These are phyloP conservation scores for Globisporangium ultimum DNA, from an alignment of 352 stramenopile genomes.

Conservation along the genomic window DNA sequence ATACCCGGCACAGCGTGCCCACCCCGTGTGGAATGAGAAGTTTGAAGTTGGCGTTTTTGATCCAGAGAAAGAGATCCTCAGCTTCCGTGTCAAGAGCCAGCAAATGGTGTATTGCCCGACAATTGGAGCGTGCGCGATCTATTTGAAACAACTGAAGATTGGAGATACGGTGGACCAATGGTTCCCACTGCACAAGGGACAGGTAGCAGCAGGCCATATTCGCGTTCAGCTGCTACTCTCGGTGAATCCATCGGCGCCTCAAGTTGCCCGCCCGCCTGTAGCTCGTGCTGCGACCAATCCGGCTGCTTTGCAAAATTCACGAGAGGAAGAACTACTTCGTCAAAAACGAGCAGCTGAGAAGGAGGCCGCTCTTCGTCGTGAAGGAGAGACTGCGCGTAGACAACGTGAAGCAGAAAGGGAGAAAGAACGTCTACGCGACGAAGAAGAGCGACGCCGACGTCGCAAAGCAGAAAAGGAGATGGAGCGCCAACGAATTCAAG, in stretches of 20 bases:
- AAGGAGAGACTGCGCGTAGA: slow-evolving; percentile 2
- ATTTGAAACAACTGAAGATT: slow-evolving; percentile 45
- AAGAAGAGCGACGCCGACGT: slow-evolving; percentile 3
- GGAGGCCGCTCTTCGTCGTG: background rate
- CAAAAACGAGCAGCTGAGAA: slow-evolving; percentile 6
- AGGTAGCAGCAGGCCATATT: slow-evolving; percentile 34
- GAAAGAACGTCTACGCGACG: slow-evolving; percentile 5
- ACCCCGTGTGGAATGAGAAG: slow-evolving; percentile 77
- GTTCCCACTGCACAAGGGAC: slow-evolving; percentile 54
- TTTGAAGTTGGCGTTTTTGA: slow-evolving; percentile 56
- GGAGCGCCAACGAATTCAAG: slow-evolving; percentile 2
- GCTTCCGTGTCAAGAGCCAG: slow-evolving; percentile 73
- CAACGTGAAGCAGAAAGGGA: slow-evolving; percentile 10
- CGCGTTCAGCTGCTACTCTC: slow-evolving; percentile 53
- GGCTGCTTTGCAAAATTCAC: slow-evolving; percentile 20
- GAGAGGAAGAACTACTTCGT: slow-evolving; percentile 10
- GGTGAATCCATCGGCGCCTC: slow-evolving; percentile 7
- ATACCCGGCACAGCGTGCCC: slow-evolving; percentile 20
- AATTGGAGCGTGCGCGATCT: slow-evolving; percentile 55
- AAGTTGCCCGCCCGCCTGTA: slow-evolving; percentile 5
- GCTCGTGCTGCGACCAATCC: slow-evolving; percentile 8
- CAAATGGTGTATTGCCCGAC: slow-evolving; percentile 59
- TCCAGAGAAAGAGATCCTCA: slow-evolving; percentile 47
- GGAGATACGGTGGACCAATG: slow-evolving; percentile 46
- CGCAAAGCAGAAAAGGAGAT: slow-evolving; percentile 11